Evolutionary conservation across 108 stramenopile species (phyloP).

Genomic region (Ochromonas danica): DNA sequence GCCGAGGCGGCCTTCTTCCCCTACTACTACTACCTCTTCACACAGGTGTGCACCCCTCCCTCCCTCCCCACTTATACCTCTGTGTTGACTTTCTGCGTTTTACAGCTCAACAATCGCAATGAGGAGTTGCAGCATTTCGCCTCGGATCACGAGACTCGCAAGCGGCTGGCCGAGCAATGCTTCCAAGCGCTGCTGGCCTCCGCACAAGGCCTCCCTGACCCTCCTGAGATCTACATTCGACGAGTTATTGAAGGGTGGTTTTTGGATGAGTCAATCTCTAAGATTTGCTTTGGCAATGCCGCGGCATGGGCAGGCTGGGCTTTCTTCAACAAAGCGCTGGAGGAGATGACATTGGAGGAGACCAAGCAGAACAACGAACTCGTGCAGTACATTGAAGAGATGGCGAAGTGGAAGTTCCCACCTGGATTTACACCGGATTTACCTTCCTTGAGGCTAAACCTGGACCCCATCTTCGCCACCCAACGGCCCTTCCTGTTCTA

Average conservation of each 20-base stretch:
- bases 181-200: background rate
- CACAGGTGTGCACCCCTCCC: too few species aligned
- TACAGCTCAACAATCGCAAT: background rate
- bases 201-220: background rate
- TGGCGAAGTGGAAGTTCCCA: constrained; percentile 6
- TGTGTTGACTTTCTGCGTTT: too few species aligned
- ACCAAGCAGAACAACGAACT: background rate
- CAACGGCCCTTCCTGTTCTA: constrained; percentile 12
- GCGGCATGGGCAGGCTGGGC: background rate
- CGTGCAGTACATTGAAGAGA: background rate
- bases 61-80: too few species aligned
- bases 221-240: background rate
- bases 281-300: background rate
- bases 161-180: background rate
- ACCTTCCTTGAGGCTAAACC: background rate
- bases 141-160: background rate
- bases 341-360: background rate
- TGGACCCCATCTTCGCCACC: constrained; percentile 11
- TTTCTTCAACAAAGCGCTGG: background rate
- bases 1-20: background rate
- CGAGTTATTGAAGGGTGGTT: constrained; percentile 9
- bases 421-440: background rate
- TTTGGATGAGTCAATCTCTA: background rate
- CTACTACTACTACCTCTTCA: constrained; percentile 15
- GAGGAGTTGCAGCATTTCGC: background rate